Percentiles rank a stretch among this genome's conserved stretches.
Evolutionary conservation across 129 eudicot genomes (phyloP).

Genomic region (Tagetes erecta): DNA sequence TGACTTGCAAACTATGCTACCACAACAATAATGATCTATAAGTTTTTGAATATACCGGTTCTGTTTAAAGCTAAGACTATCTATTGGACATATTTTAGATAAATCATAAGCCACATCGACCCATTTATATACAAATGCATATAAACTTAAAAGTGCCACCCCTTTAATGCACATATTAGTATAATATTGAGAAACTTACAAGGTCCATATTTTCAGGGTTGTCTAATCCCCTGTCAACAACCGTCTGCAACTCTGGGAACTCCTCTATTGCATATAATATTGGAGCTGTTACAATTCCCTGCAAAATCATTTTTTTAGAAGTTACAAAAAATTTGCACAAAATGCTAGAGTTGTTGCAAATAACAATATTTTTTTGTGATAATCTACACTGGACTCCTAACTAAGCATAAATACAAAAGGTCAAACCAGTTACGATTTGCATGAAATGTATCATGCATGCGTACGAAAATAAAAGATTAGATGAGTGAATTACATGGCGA

Average conservation of each 20-base stretch:
- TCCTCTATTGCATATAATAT: slow-evolving; percentile 89
- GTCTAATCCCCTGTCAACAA: slow-evolving; percentile 75
- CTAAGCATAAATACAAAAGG: not conserved
- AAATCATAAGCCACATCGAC: not conserved
- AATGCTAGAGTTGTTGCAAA: too few species aligned
- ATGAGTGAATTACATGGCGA: slow-evolving; percentile 62
- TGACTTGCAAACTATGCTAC: not conserved
- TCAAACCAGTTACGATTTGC: not conserved
- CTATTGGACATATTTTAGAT: not conserved
- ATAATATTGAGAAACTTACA: slow-evolving; percentile 45
- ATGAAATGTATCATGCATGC: slow-evolving; percentile 1
- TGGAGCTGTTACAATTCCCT: slow-evolving; percentile 92
- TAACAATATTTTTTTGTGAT: too few species aligned
- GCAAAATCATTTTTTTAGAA: slow-evolving; percentile 17
- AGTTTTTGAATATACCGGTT: not conserved
- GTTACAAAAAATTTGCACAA: not conserved
- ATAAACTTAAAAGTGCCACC: too few species aligned
- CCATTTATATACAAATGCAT: not conserved
- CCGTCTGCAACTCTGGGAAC: slow-evolving; percentile 65
- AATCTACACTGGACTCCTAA: not conserved
- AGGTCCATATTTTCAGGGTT: slow-evolving; percentile 68
- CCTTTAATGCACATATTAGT: too few species aligned
- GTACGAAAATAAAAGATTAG: not conserved
- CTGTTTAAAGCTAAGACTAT: not conserved
- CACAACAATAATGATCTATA: not conserved